These are phyloP conservation scores for Trichosporon coremiiforme DNA, from an alignment of 1,284 basidiomycete genomes.

Conservation along the genomic window DNA sequence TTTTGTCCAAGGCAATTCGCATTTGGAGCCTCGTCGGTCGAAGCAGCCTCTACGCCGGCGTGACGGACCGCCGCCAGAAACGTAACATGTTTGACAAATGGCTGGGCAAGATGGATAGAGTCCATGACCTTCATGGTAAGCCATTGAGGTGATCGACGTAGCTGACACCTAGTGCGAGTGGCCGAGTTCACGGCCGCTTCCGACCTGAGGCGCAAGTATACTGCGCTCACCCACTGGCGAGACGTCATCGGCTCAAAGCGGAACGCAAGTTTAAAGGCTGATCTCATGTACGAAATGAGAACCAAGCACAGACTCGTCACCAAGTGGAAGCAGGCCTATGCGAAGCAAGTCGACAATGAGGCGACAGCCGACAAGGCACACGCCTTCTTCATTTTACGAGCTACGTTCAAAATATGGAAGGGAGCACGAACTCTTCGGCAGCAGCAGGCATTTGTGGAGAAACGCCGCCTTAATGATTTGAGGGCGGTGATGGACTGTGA, in stretches of 20 bases:
- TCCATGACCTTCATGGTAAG: slow-evolving; percentile 23
- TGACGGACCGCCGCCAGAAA: slow-evolving; percentile 23
- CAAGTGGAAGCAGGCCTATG: slow-evolving; percentile 36
- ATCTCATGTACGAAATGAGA: slow-evolving; percentile 36
- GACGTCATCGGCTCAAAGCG: slow-evolving; percentile 31
- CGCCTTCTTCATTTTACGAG: slow-evolving; percentile 45
- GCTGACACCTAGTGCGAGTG: slow-evolving; percentile 24
- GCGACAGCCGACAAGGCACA: slow-evolving; percentile 43
- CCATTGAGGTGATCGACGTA: not conserved
- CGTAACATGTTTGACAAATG: slow-evolving; percentile 16
- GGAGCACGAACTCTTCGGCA: slow-evolving; percentile 26
- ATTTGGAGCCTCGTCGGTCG: slow-evolving; percentile 30
- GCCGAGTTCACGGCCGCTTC: slow-evolving; percentile 19
- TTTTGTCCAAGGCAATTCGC: slow-evolving; percentile 25
- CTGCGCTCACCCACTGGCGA: slow-evolving; percentile 40
- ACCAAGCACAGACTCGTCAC: slow-evolving; percentile 26
- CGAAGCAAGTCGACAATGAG: slow-evolving; percentile 30
- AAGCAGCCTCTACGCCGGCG: slow-evolving; percentile 26
- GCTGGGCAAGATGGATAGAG: slow-evolving; percentile 20
- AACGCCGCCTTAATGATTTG: slow-evolving; percentile 22
- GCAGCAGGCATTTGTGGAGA: slow-evolving; percentile 31
- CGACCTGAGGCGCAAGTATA: slow-evolving; percentile 11
- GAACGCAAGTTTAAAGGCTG: slow-evolving; percentile 35
- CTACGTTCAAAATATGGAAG: slow-evolving; percentile 41
- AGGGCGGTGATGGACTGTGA: slow-evolving; percentile 4